Base-by-base conservation (phyloP, 208 protist genomes). In the Trypanosoma theileri region DNA sequence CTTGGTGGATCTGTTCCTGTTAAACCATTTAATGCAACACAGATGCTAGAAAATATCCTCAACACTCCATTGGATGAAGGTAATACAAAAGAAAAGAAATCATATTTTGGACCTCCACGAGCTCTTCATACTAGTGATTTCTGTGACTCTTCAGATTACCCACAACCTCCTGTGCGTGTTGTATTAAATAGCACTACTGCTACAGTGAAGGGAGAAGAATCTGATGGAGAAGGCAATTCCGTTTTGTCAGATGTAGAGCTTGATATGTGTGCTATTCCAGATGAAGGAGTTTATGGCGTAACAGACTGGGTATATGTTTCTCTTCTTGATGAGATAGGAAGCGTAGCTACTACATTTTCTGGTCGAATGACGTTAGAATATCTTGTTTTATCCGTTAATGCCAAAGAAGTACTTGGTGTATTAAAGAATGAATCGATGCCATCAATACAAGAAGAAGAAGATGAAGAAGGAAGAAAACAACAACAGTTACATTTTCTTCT, bases 301-400 rank as follows among this genome's bases (percentile, higher is more conserved):
- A 91, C 77, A n/a, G 90, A 95, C 69, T 93, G 86, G 90, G 79
- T 93, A 28, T 77, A 86, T 66, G 26, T 95, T 42, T 81, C 87
- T 22, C 58, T 95, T 40, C 75, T 81, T 10, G 66, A 62, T 40
- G 75, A 84, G 44, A 68, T 74, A 28, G 66, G 79, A 17, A 12
- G 16, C 24, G 2, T 51, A 1, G 17, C 24, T 21, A 6, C 14
- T 24, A 35, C 41, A 62, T 52, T 14, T 42, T 22, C 54, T 60
- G 82, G 75, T 4, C 64, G 77, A 17, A 83, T 85, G 45, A 55
- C 80, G 56, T 71, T 95, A 55, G 77, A 91, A 58, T 93, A 90
- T 73, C 69, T 95, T 8, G 57, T 90, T 48, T 78, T 95, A n/a
- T 73, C 77, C 12, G 80, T 92, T n/a, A 59, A 66, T 10, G 54